These are phyloP conservation scores for Claviceps arundinis DNA, from an alignment of 2,329 filamentous ascomycete species.

Conservation along the genomic window DNA sequence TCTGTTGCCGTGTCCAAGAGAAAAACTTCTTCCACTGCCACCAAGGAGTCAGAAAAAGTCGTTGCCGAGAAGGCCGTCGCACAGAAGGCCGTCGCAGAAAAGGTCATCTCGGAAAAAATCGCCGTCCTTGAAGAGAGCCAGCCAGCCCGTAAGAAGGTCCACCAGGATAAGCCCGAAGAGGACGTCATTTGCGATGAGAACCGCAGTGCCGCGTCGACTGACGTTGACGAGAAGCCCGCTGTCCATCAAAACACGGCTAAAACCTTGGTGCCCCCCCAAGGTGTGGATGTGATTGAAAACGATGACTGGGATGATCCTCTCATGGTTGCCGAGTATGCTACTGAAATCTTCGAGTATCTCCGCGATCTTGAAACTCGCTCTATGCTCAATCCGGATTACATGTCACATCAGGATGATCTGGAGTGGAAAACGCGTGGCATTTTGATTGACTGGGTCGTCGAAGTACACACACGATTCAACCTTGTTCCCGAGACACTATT, in stretches of 20 bases:
- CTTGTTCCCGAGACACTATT: slow-evolving; percentile 93
- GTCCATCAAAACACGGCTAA: slow-evolving; percentile 1
- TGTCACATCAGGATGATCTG: slow-evolving; percentile 84
- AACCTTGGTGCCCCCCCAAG: background rate
- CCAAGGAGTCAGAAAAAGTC: slow-evolving; percentile 42
- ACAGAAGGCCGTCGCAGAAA: no score
- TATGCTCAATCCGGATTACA: slow-evolving; percentile 84
- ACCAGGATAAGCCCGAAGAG: slow-evolving; percentile 19
- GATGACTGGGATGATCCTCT: slow-evolving; percentile 89
- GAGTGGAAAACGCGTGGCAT: slow-evolving; percentile 99
- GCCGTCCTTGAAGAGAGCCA: slow-evolving; percentile 45
- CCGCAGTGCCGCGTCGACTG: slow-evolving; percentile 14
- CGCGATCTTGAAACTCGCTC: slow-evolving; percentile 68
- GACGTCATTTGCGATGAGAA: slow-evolving; percentile 35
- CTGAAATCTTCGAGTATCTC: slow-evolving; percentile 94
- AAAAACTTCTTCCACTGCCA: slow-evolving; percentile 37
- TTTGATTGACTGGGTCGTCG: slow-evolving; percentile 93
- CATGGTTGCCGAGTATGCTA: slow-evolving; percentile 96
- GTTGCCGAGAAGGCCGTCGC: slow-evolving; percentile 8
- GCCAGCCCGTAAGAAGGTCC: slow-evolving; percentile 52
- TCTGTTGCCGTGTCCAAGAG: slow-evolving; percentile 56
- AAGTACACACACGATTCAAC: slow-evolving; percentile 94
- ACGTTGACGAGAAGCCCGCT: slow-evolving; percentile 17
- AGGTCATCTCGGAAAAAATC: no score
- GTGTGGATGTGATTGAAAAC: slow-evolving; percentile 41